These are phyloP conservation scores for Entophlyctis luteolus DNA, from an alignment of 192 early-diverging fungal species.

Conservation along the genomic window DNA sequence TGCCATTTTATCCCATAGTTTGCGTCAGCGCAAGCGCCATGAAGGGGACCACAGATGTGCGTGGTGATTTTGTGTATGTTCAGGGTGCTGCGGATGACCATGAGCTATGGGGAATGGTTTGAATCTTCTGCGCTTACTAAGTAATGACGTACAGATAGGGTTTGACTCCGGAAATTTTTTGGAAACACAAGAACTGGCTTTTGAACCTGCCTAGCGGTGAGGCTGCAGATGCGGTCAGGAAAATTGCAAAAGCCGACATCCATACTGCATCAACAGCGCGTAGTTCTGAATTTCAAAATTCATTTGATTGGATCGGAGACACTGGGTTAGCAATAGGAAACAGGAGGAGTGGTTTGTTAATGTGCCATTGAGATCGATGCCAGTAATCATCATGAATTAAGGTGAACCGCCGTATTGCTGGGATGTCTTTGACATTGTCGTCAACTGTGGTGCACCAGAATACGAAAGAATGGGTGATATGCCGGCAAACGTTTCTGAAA, in stretches of 20 bases:
- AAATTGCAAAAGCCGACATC: no score
- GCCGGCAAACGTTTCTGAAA: neutral
- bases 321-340: slow-evolving; percentile 63
- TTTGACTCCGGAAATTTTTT: slow-evolving; percentile 63
- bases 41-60: slow-evolving; percentile 43
- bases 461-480: slow-evolving; percentile 28
- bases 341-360: slow-evolving; percentile 13
- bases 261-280: no score
- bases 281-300: no score
- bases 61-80: slow-evolving; percentile 64
- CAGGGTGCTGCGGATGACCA: slow-evolving; percentile 90
- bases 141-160: no score
- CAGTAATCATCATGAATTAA: neutral
- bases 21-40: slow-evolving; percentile 72
- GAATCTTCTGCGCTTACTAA: no score
- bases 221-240: no score
- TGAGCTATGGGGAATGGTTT: slow-evolving; percentile 69
- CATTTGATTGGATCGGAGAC: slow-evolving; percentile 56
- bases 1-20: slow-evolving; percentile 68
- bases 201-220: slow-evolving; percentile 25
- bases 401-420: slow-evolving; percentile 59
- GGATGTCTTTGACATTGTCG: slow-evolving; percentile 69
- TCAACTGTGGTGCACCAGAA: slow-evolving; percentile 71
- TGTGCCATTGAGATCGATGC: neutral
- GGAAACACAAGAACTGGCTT: slow-evolving; percentile 45